These are phyloP conservation scores for Jackrogersella minutella DNA, from an alignment of 495 filamentous ascomycete genomes.

Conservation along the genomic window DNA sequence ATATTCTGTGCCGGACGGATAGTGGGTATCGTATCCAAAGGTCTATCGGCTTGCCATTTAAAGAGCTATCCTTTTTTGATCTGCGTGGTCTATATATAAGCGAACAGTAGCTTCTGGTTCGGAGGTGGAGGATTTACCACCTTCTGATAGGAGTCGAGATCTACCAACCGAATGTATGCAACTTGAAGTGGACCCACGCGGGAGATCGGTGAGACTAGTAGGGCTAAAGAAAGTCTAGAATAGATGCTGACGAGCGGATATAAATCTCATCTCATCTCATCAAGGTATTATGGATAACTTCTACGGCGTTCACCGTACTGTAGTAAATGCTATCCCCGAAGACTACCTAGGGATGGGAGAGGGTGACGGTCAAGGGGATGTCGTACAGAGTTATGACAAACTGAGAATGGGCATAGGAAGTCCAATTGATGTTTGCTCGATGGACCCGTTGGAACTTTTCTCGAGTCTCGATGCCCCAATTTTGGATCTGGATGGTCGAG, in stretches of 20 bases:
- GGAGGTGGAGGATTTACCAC: neutral
- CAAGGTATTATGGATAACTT: neutral
- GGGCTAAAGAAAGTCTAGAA: slow-evolving; percentile 5
- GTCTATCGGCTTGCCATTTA: neutral
- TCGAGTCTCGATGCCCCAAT: neutral
- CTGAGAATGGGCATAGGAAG: neutral
- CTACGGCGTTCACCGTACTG: neutral
- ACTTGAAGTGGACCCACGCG: neutral
- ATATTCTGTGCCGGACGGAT: neutral
- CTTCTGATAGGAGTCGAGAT: slow-evolving; percentile 2
- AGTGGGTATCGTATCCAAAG: neutral
- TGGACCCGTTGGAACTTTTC: neutral
- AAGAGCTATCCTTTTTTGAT: neutral
- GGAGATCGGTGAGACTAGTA: slow-evolving; percentile 6
- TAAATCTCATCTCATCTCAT: neutral
- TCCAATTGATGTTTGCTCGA: slow-evolving; percentile 14
- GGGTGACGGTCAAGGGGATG: neutral
- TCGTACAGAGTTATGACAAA: neutral
- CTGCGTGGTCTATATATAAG: neutral
- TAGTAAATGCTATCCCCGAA: no score
- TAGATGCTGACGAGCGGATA: neutral
- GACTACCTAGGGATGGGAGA: no score
- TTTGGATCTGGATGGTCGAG: neutral
- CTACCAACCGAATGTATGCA: slow-evolving; percentile 1
- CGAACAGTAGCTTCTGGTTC: neutral